Evolutionary conservation across 768 basidiomycete species (phyloP).

Genomic region (Ephemerocybe angulata): DNA sequence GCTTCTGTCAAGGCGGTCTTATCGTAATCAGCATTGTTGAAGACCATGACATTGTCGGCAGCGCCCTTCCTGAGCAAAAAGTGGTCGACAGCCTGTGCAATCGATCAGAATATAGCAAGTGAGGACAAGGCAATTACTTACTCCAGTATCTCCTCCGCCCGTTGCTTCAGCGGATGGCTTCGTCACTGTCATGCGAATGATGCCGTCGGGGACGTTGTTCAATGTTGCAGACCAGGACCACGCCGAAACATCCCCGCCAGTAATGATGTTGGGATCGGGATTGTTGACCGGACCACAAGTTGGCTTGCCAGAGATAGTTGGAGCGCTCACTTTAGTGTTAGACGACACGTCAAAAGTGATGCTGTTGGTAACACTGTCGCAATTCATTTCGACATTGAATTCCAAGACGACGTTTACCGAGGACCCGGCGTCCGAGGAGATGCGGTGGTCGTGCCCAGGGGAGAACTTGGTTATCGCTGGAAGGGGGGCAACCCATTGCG

Average conservation of each 20-base stretch:
- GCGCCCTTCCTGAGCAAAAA: slow-evolving; percentile 79
- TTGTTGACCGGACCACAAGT: slow-evolving; percentile 50
- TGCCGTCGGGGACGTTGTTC: slow-evolving; percentile 73
- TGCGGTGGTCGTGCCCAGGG: slow-evolving; percentile 85
- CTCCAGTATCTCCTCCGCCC: slow-evolving; percentile 49
- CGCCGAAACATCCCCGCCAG: slow-evolving; percentile 51
- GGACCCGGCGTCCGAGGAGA: slow-evolving; percentile 43
- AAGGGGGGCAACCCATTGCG: slow-evolving; percentile 64
- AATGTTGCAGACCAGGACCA: slow-evolving; percentile 80
- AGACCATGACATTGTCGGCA: slow-evolving; percentile 78
- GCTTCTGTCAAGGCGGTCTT: slow-evolving; percentile 51
- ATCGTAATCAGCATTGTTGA: slow-evolving; percentile 79
- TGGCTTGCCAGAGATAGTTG: slow-evolving; percentile 47
- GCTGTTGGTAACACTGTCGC: slow-evolving; percentile 58
- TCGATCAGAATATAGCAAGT: slow-evolving; percentile 7
- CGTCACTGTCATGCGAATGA: slow-evolving; percentile 67
- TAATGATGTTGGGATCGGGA: slow-evolving; percentile 46
- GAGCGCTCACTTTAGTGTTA: slow-evolving; percentile 55
- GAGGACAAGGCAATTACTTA: slow-evolving; percentile 30
- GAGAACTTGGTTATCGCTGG: slow-evolving; percentile 75
- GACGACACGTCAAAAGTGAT: slow-evolving; percentile 68
- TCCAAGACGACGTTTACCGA: slow-evolving; percentile 70
- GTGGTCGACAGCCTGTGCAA: slow-evolving; percentile 60
- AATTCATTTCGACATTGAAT: slow-evolving; percentile 77
- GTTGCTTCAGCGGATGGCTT: slow-evolving; percentile 44